Conservation (phyloP, 164 flowering plant genomes). For the Annona cherimola region DNA sequence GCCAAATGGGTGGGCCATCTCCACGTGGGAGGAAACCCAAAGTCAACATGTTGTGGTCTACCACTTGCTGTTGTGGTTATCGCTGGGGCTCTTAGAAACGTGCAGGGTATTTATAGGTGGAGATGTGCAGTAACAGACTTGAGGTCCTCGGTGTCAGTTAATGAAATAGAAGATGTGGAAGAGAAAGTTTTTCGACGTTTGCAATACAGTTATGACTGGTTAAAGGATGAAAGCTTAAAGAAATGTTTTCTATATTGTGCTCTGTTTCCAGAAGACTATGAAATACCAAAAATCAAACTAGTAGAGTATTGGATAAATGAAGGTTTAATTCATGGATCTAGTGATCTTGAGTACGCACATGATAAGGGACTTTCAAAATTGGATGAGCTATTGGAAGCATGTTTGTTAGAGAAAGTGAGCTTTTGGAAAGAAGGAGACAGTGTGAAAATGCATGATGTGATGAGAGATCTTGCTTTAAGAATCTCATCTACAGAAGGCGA, state of each 20-base stretch:
- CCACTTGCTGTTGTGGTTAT: conserved; percentile 11
- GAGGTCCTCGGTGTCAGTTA: not conserved
- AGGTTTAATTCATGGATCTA: conserved; percentile 7
- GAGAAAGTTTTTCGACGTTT: not conserved
- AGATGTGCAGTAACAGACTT: conserved; percentile 4
- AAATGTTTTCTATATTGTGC: conserved; percentile 10
- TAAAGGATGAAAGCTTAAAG: not conserved
- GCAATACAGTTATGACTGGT: conserved; percentile 14
- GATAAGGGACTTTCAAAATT: conserved; percentile 7
- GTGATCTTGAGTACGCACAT: conserved; percentile 4
- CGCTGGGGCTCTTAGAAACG: conserved; percentile 10
- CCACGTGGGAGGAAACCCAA: too few species aligned
- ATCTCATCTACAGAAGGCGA: conserved; percentile 7
- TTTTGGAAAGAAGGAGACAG: not conserved
- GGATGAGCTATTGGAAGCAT: conserved; percentile 8
- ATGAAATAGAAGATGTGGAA: conserved; percentile 6
- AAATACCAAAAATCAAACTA: conserved; percentile 3
- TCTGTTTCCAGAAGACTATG: conserved; percentile 10
- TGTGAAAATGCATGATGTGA: conserved; percentile 16
- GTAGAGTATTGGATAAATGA: conserved; percentile 13
- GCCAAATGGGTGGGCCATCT: too few species aligned
- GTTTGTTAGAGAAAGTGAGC: conserved; percentile 9
- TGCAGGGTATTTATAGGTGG: conserved; percentile 3
- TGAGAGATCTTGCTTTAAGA: conserved; percentile 12
- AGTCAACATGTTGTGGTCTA: too few species aligned